Evolutionary conservation across 2,329 filamentous ascomycete species (phyloP).

Genomic region (Phyllosticta citriasiana): DNA sequence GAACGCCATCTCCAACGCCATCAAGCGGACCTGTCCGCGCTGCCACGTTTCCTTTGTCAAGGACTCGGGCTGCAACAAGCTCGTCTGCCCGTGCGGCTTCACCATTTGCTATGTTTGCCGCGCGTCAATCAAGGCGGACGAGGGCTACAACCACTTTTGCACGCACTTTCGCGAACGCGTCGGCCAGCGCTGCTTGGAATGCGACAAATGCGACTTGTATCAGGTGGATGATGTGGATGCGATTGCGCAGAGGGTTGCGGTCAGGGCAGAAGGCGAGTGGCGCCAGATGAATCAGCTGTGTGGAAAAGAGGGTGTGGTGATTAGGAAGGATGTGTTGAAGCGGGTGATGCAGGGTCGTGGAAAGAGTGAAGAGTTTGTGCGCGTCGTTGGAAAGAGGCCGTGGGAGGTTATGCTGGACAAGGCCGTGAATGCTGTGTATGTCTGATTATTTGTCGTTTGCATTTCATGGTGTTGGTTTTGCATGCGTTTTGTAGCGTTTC

Average conservation of each 20-base stretch:
- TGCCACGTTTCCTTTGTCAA: constrained; percentile 93
- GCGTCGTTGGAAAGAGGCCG: not conserved
- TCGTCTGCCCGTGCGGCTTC: constrained; percentile 92
- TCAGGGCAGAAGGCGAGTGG: constrained; percentile 36
- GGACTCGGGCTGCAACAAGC: constrained; percentile 87
- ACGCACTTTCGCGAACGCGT: constrained; percentile 76
- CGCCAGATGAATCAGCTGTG: constrained; percentile 27
- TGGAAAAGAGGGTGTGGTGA: constrained; percentile 10
- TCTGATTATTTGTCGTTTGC: not conserved
- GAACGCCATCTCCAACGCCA: constrained; percentile 81
- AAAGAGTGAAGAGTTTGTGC: not conserved
- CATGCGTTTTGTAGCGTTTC: not conserved
- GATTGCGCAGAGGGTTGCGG: constrained; percentile 27
- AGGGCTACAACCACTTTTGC: constrained; percentile 91
- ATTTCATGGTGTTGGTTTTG: not conserved
- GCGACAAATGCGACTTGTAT: constrained; percentile 49
- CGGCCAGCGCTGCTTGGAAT: constrained; percentile 65
- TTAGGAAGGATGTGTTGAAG: constrained; percentile 2
- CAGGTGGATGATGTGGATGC: constrained; percentile 38
- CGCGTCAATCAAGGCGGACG: constrained; percentile 40
- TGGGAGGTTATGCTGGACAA: constrained; percentile 7
- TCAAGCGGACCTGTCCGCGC: constrained; percentile 88
- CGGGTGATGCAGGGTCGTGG: not conserved
- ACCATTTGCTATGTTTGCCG: constrained; percentile 98
- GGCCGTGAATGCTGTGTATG: not conserved